Percentiles rank a stretch among this genome's conserved stretches.
Evolutionary conservation across 176 grass and related monocot species (phyloP).

Genomic region (Aegilops sharonensis): DNA sequence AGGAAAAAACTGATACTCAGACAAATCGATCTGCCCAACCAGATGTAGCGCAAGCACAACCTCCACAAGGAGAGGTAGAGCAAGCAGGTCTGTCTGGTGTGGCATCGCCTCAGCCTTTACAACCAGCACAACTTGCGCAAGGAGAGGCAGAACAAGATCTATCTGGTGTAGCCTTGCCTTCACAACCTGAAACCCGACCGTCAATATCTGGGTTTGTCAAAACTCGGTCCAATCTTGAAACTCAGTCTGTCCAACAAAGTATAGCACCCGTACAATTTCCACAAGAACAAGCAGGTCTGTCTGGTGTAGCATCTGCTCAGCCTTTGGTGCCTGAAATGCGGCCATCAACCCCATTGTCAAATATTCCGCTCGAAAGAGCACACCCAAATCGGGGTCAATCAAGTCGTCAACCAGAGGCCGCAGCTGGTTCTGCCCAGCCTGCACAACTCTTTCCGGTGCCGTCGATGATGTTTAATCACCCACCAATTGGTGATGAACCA

Average conservation of each 20-base stretch:
- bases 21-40: slow-evolving; percentile 20
- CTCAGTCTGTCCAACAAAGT: slow-evolving; percentile 29
- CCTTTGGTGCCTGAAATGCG: slow-evolving; percentile 35
- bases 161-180: slow-evolving; percentile 5
- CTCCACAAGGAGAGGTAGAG: slow-evolving; percentile 11
- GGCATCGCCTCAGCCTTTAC: slow-evolving; percentile 21
- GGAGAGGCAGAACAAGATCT: slow-evolving; percentile 14
- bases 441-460: slow-evolving; percentile 54
- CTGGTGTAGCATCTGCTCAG: slow-evolving; percentile 17
- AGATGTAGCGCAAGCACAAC: slow-evolving; percentile 12
- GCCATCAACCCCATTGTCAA: slow-evolving; percentile 9
- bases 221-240: not conserved
- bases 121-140: slow-evolving; percentile 21
- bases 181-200: slow-evolving; percentile 32
- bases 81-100: not conserved
- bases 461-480: slow-evolving; percentile 50
- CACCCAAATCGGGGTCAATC: slow-evolving; percentile 3
- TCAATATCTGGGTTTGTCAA: not conserved
- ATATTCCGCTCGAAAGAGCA: slow-evolving; percentile 33
- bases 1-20: slow-evolving; percentile 1
- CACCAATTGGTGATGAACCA: slow-evolving; percentile 53
- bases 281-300: slow-evolving; percentile 2
- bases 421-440: not conserved
- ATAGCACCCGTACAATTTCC: slow-evolving; percentile 9
- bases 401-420: slow-evolving; percentile 27